phyloP scores from a whole-genome alignment of 495 filamentous ascomycete genomes.

The Penicillium daleae region DNA sequence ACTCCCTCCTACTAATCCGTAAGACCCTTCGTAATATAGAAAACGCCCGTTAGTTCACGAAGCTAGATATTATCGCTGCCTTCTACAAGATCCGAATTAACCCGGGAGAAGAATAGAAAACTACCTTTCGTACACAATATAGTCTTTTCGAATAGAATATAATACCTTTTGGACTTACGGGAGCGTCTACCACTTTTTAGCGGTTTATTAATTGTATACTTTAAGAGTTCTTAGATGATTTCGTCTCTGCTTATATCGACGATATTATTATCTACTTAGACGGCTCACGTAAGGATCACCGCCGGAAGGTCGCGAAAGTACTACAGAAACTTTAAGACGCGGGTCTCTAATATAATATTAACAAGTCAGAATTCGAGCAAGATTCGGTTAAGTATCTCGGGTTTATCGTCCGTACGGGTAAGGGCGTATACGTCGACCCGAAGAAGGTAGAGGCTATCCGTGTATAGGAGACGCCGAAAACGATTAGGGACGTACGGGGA shows the following conservation, averaged over 20 bases:
- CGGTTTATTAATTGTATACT: background rate
- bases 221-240: background rate
- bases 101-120: background rate
- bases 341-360: background rate
- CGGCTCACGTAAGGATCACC: background rate
- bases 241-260: background rate
- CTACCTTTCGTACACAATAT: background rate
- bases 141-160: background rate
- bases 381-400: background rate
- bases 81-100: background rate
- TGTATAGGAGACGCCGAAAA: background rate
- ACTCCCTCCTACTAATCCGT: background rate
- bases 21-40: background rate
- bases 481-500: background rate
- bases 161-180: background rate
- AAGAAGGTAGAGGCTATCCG: background rate
- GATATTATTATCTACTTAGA: slow-evolving; percentile 7
- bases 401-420: background rate
- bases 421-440: background rate
- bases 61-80: background rate
- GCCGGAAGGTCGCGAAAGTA: background rate
- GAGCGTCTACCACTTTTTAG: background rate
- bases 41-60: background rate
- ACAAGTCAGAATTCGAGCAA: background rate
- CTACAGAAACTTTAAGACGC: background rate